These are phyloP conservation scores for Somion occarium DNA, from an alignment of 1,284 basidiomycete genomes.

Conservation along the genomic window DNA sequence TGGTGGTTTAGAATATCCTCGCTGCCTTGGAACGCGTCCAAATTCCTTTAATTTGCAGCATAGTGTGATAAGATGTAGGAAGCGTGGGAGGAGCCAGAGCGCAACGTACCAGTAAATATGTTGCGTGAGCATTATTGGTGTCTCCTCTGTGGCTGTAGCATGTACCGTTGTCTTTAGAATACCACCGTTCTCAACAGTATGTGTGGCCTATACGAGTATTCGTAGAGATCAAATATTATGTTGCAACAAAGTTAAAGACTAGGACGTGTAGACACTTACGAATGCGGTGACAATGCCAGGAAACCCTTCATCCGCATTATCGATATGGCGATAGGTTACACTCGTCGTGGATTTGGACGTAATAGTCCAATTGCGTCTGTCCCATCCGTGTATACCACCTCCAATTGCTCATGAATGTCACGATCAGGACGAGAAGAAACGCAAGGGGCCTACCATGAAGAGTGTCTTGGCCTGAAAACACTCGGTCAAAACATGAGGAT, in stretches of 20 bases:
- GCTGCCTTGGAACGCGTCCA: slow-evolving; percentile 49
- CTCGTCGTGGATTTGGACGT: slow-evolving; percentile 34
- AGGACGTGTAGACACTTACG: slow-evolving; percentile 24
- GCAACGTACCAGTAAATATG: slow-evolving; percentile 45
- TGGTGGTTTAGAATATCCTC: slow-evolving; percentile 41
- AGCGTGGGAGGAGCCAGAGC: too few relatives aligned
- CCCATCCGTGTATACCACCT: slow-evolving; percentile 46
- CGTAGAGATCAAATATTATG: too few relatives aligned
- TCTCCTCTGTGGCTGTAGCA: slow-evolving; percentile 45
- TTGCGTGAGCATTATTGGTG: slow-evolving; percentile 56
- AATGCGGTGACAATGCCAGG: slow-evolving; percentile 46
- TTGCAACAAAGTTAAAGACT: background rate
- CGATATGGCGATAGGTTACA: slow-evolving; percentile 47
- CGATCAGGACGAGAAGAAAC: background rate
- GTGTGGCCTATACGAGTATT: slow-evolving; percentile 36
- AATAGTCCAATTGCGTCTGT: slow-evolving; percentile 53
- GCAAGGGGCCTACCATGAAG: slow-evolving; percentile 34
- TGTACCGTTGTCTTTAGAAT: slow-evolving; percentile 39
- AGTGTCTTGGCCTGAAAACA: slow-evolving; percentile 34
- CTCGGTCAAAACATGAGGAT: slow-evolving; percentile 7
- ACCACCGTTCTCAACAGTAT: slow-evolving; percentile 43
- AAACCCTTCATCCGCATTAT: slow-evolving; percentile 49
- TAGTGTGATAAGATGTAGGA: too few relatives aligned
- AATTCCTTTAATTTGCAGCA: slow-evolving; percentile 35
- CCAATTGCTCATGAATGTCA: background rate